Evolutionary conservation across 768 basidiomycete genomes (phyloP), one percentile per base, ranked within the genome.

Genomic region (Plicaturopsis crispa): DNA sequence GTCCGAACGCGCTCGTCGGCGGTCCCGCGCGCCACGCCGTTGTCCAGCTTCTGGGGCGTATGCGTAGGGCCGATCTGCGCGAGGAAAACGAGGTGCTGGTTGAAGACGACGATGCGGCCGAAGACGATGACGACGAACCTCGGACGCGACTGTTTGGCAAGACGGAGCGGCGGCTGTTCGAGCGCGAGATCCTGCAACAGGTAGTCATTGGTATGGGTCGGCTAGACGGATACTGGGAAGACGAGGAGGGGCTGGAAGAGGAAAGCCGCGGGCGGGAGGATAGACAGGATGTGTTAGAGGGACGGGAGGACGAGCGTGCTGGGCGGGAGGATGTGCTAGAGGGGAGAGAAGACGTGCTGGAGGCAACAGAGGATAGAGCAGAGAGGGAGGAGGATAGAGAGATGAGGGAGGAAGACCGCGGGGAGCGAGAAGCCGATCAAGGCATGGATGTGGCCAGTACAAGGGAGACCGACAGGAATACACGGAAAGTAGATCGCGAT

Each of bases 161-260:
- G 28, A 50, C 60, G 16, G 78, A 88, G 48, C 66, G 83, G 40
- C 62, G 63, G 4, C 60, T 87, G 55, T 77, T 96, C 46, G 80
- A 86, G 51, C 71, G 76, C 22, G 91, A 94, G 61, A 72, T 97
- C 31, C 55, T 94, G 5, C 72, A 84, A 39, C 87, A 89, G 24
- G 80, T 97, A 45, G 80, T 94, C 39, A 80, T 96, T 37, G 92
- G 90, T 21, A 85, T 97, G 69, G 88, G 88, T 6, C 68, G 79
- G 16, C 67, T 97, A 20, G 80, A 80, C 32, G 54, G 49, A 12
- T 45, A 55, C 6, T 31, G 31, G 45, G 46, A 59, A 44, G 50
- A 55, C 3, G 72, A 71, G 47, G 61, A 67, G 17, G 59, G 64
- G 38, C 32, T 47, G 13, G 53, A 60, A 12, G 48, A 54, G 11